phyloP scores from a whole-genome alignment of 257 asterid genomes.

The Mitragyna speciosa region DNA sequence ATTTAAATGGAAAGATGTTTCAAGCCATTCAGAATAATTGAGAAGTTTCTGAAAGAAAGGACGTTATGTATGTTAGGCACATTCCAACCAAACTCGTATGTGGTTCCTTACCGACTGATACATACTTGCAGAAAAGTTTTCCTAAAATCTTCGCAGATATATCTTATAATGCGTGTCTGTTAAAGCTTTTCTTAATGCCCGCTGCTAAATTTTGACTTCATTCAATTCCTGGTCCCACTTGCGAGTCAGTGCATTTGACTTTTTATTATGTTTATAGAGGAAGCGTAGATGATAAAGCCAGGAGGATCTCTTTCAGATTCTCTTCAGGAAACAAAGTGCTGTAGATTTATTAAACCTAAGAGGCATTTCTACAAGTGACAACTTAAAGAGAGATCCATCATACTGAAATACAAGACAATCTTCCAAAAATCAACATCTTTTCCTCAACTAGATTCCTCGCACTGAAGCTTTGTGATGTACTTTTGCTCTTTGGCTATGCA shows the following conservation, averaged over 20 bases:
- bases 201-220: not conserved
- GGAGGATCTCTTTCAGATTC: not conserved
- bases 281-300: not conserved
- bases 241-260: not conserved
- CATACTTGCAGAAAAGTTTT: not conserved
- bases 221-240: not conserved
- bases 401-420: not conserved
- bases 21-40: not conserved
- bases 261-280: not conserved
- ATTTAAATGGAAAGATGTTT: not conserved
- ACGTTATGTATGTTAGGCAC: not conserved
- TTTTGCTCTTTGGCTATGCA: not conserved
- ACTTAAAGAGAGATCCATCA: not conserved
- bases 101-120: not conserved
- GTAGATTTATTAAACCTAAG: not conserved
- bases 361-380: not conserved
- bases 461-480: not conserved
- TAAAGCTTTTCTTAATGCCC: not conserved
- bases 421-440: not conserved
- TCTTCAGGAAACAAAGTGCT: not conserved
- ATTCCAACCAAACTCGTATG: not conserved
- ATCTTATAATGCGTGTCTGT: not conserved
- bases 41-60: not conserved
- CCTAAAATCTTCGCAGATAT: not conserved
- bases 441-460: not conserved